Evolutionary conservation across 257 asterid species (phyloP), one percentile per base, ranked within the genome.

Genomic region (Ajuga chamaepitys): DNA sequence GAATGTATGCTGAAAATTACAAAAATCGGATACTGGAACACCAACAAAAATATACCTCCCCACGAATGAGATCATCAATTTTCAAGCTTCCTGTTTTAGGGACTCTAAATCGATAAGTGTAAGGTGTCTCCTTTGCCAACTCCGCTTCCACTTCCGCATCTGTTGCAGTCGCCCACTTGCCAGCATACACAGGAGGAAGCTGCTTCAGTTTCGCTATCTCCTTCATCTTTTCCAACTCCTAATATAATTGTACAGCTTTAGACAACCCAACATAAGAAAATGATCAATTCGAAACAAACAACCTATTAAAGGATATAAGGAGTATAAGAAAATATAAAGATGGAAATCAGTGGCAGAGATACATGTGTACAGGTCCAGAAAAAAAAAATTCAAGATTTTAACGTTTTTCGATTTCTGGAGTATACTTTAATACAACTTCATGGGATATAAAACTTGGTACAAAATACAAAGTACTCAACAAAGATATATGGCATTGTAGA

Each of bases 161-260:
- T 38, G 88, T 81, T 56, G 97, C 97, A 68, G 66, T 80, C 60
- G 91, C 90, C 99, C 99, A 93, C 83, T 77, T 87, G 45, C 99
- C 97, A 4, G 86, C 76, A 80, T 93, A 89, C 48, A 89, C 84
- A 1, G 99, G 97, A 69, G 97, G 97, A 62, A 87, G 77, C 74
- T 93, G 87, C 74, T 93, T 89, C 72, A 81, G 71, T 62, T 87
- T 89, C 17, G 99, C 99, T 67, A 64, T 82, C 82, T 93, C 95
- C 77, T 93, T 93, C 96, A 87, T 87, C 76, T 76, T 81, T 70
- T 87, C 97, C 72, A 93, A 76, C 80, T 93, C 99, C 99, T 93
- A 42, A 22, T 14, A 62, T 10, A 68, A 71, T 5, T 26, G 22
- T 73, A 65, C 17, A 66, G 47, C 40, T 57, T 40, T 52, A 61